Base-by-base conservation (phyloP, 352 stramenopile genomes). In the Poterioochromonas sp. region DNA sequence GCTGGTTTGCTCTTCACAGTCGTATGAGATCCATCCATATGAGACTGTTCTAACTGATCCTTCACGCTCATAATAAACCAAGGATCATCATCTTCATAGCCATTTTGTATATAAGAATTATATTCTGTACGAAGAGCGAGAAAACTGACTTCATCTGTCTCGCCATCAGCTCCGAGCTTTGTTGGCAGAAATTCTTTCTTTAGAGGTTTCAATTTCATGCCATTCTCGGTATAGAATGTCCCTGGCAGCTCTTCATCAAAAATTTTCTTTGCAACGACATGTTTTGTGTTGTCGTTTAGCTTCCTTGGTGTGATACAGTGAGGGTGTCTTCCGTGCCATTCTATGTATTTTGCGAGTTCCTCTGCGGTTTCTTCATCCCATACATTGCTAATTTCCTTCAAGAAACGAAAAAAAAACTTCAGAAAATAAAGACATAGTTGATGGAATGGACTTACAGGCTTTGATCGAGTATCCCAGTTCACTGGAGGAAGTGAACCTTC, bases 41-140 rank as follows among this genome's bases (percentile, higher is more conserved):
- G 62, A 29, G 8, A 35, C 5, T 44, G 62, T 29, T 71, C 62
- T 29, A 71, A 29, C 62, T 74, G 39, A 74, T 74, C 65, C 29
- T 51, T 54, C 0, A 74, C 65, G 34, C 20, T 40, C 39, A 35
- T 74, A 12, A 54, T 54, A 29, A 20, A 74, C 65, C 65, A 74
- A 1, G 65, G 65, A 34, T 74, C 65, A 20, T 74, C 65, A 32
- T 47, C 8, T 40, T 37, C 15, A 15, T 32, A 5, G 3, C 26
- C 5, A 5, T 11, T 29, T 39, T 11, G 34, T 22, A 65, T 39
- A n/a, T 47, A 11, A 71, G 11, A 29, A 47, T 71, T 47, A 29
- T 71, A 47, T 41, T 41, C 62, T 41, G 39, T 12, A 44, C 15
- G 5, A 41, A 44, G 2, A 2, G 32, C 32, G 1, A 71, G 2